phyloP scores from a whole-genome alignment of 2,329 filamentous ascomycete genomes.

The Onygenales sp. region DNA sequence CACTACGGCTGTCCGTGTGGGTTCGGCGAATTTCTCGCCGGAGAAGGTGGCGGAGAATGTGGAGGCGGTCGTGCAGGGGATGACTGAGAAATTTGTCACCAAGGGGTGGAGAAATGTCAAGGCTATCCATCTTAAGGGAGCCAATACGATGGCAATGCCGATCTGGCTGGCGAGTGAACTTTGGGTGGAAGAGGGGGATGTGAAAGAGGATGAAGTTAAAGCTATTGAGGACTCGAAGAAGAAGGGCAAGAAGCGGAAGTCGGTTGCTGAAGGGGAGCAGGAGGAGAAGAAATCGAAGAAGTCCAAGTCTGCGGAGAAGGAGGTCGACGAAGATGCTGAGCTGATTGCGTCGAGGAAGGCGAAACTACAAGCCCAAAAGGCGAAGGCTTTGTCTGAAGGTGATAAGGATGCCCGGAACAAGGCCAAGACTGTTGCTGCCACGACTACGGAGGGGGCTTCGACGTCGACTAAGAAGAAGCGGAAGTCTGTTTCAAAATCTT shows the following conservation, averaged over 20 bases:
- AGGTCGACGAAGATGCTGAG: conserved; percentile 28
- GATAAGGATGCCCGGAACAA: conserved; percentile 21
- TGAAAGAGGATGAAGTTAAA: conserved; percentile 40
- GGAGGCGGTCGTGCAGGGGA: conserved; percentile 55
- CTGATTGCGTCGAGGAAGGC: conserved; percentile 33
- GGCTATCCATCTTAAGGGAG: conserved; percentile 81
- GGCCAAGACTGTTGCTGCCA: conserved; percentile 4
- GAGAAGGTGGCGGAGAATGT: conserved; percentile 75
- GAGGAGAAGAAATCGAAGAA: conserved; percentile 21
- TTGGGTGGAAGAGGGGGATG: conserved; percentile 69
- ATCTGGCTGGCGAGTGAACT: conserved; percentile 90
- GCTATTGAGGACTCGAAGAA: conserved; percentile 27
- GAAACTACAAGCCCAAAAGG: conserved; percentile 42
- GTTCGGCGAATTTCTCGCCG: conserved; percentile 61
- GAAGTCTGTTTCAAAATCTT: conserved; percentile 28
- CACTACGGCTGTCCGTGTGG: conserved; percentile 73
- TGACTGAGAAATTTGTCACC: conserved; percentile 72
- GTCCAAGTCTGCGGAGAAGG: conserved; percentile 27
- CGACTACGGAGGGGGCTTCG: conserved; percentile 10
- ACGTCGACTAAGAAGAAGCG: conserved; percentile 27
- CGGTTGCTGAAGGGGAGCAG: conserved; percentile 18
- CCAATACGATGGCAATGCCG: conserved; percentile 79
- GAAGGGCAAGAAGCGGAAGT: conserved; percentile 48
- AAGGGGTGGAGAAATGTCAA: conserved; percentile 82
- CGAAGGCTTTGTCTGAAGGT: conserved; percentile 20